Conservation (phyloP, 2,329 filamentous ascomycete species). For the Beauveria medogensis region DNA sequence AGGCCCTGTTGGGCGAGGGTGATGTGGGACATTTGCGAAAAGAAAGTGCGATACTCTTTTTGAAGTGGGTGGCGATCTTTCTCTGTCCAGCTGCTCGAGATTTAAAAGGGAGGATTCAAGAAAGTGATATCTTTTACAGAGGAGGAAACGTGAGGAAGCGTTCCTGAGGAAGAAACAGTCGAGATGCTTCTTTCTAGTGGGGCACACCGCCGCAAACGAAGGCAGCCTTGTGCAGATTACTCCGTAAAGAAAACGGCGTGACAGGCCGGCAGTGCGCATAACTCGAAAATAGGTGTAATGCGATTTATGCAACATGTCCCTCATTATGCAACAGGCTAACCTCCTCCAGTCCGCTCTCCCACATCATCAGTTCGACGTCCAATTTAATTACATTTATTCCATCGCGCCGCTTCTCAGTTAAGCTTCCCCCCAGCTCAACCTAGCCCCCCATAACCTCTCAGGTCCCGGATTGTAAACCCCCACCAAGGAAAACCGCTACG, state of each 20-base stretch:
- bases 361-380: too few species aligned
- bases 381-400: too few species aligned
- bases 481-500: background rate
- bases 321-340: too few species aligned
- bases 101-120: too few species aligned
- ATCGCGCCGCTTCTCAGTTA: too few species aligned
- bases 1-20: constrained; percentile 54
- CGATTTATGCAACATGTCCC: too few species aligned
- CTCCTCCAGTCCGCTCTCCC: too few species aligned
- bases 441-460: background rate
- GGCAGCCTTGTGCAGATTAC: too few species aligned
- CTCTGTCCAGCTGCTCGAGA: too few species aligned
- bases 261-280: too few species aligned
- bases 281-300: too few species aligned
- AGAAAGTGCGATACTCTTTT: background rate
- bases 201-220: background rate
- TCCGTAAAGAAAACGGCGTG: background rate
- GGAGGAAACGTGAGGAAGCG: background rate
- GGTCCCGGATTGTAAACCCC: background rate
- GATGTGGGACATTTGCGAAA: constrained; percentile 39
- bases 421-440: background rate
- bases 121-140: too few species aligned
- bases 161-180: background rate
- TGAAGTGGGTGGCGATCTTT: background rate
- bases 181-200: background rate